phyloP scores from a whole-genome alignment of 2,329 filamentous ascomycete genomes.

The Neopestalotiopsis sp. region DNA sequence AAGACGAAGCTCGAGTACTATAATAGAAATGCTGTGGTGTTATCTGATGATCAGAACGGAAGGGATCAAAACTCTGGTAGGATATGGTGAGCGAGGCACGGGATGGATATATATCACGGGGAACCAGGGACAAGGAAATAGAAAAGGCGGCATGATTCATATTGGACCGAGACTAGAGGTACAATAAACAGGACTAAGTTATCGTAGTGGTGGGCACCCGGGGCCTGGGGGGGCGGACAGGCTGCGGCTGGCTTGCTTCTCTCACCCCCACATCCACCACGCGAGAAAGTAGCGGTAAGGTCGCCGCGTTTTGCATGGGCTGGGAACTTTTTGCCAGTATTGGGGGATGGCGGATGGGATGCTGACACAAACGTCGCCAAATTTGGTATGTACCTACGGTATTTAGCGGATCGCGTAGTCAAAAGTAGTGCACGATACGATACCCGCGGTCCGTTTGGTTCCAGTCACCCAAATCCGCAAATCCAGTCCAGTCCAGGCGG shows the following conservation, averaged over 20 bases:
- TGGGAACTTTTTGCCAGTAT: not conserved
- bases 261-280: slow-evolving; percentile 7
- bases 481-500: too few species aligned
- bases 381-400: not conserved
- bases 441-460: not conserved
- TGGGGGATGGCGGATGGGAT: not conserved
- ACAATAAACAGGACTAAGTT: not conserved
- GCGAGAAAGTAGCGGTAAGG: slow-evolving; percentile 19
- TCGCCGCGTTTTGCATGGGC: slow-evolving; percentile 4
- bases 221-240: not conserved
- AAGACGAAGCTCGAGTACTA: slow-evolving; percentile 9
- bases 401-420: not conserved
- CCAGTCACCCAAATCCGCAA: too few species aligned
- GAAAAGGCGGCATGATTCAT: slow-evolving; percentile 16
- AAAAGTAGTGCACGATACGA: not conserved
- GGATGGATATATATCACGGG: slow-evolving; percentile 14
- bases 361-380: slow-evolving; percentile 13
- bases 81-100: slow-evolving; percentile 15
- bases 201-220: not conserved
- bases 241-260: not conserved
- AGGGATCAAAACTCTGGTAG: not conserved
- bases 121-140: not conserved
- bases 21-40: slow-evolving; percentile 2
- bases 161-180: slow-evolving; percentile 12
- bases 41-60: slow-evolving; percentile 8